Evolutionary conservation across 305 asterid genomes (phyloP).

Genomic region (Fraxinus ornus): DNA sequence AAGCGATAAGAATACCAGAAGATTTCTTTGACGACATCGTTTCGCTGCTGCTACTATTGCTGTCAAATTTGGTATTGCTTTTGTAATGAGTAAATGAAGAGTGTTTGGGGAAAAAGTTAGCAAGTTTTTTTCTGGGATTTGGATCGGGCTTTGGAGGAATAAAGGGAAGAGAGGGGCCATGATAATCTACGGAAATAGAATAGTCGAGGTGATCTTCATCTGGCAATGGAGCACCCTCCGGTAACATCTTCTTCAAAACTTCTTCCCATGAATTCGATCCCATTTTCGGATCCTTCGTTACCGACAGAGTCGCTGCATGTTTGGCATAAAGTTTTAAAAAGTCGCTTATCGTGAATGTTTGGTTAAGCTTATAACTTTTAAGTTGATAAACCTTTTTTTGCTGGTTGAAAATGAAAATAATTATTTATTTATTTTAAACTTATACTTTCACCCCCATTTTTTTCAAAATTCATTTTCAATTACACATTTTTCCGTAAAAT

Average conservation of each 20-base stretch:
- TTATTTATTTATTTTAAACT: too few species aligned
- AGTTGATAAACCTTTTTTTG: not conserved
- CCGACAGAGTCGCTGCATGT: not conserved
- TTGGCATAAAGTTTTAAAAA: not conserved
- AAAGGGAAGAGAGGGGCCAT: constrained; percentile 45
- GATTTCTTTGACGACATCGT: not conserved
- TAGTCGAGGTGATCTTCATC: constrained; percentile 66
- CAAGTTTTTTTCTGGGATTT: constrained; percentile 30
- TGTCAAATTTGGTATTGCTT: constrained; percentile 16
- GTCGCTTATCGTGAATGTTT: not conserved
- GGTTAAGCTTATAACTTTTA: not conserved
- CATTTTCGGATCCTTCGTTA: constrained; percentile 21
- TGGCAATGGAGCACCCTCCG: constrained; percentile 67
- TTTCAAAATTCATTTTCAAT: too few species aligned
- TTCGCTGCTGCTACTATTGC: constrained; percentile 5
- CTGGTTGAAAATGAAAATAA: not conserved
- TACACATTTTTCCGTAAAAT: too few species aligned
- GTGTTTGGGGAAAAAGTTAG: constrained; percentile 32
- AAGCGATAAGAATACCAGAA: constrained; percentile 8
- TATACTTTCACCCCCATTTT: too few species aligned
- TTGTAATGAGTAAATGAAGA: constrained; percentile 35
- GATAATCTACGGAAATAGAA: constrained; percentile 60
- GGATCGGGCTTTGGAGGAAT: constrained; percentile 30
- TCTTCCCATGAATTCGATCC: constrained; percentile 42
- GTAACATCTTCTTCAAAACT: constrained; percentile 51